Conservation (phyloP, 371 early-diverging fungal species). For the Gilbertella persicaria region DNA sequence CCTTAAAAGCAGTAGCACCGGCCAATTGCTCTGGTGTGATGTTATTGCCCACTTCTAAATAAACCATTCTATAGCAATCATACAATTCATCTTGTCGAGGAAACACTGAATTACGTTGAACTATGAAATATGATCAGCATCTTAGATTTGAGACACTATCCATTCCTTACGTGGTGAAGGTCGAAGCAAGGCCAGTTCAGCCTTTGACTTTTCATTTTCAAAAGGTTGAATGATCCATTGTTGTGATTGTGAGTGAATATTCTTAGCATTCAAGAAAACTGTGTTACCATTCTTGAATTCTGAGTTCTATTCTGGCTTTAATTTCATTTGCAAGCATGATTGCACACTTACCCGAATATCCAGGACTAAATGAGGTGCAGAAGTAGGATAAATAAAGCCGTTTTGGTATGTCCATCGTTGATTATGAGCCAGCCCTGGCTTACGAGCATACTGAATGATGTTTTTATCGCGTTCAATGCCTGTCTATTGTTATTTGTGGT, state of each 20-base stretch:
- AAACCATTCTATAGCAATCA: conserved; percentile 41
- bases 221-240: conserved; percentile 51
- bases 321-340: not conserved
- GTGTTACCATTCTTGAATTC: conserved; percentile 42
- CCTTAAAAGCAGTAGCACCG: conserved; percentile 66
- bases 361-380: conserved; percentile 43
- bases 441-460: conserved; percentile 52
- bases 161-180: conserved; percentile 46
- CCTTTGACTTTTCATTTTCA: conserved; percentile 39
- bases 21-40: conserved; percentile 44
- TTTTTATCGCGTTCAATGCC: conserved; percentile 43
- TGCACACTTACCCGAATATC: conserved; percentile 38
- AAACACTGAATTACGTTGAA: conserved; percentile 30
- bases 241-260: conserved; percentile 32
- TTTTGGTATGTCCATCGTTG: conserved; percentile 52
- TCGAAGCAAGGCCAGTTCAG: conserved; percentile 40
- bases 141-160: too few species aligned
- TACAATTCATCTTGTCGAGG: conserved; percentile 46
- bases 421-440: conserved; percentile 51
- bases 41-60: conserved; percentile 11
- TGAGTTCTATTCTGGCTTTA: conserved; percentile 25
- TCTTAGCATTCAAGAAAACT: conserved; percentile 38
- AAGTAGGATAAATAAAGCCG: conserved; percentile 42
- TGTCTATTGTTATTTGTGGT: not conserved
- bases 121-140: conserved; percentile 10